Percentiles rank a stretch among this genome's conserved stretches.
Evolutionary conservation across 2,329 filamentous ascomycete species (phyloP).

Genomic region (Pyricularia sp.): DNA sequence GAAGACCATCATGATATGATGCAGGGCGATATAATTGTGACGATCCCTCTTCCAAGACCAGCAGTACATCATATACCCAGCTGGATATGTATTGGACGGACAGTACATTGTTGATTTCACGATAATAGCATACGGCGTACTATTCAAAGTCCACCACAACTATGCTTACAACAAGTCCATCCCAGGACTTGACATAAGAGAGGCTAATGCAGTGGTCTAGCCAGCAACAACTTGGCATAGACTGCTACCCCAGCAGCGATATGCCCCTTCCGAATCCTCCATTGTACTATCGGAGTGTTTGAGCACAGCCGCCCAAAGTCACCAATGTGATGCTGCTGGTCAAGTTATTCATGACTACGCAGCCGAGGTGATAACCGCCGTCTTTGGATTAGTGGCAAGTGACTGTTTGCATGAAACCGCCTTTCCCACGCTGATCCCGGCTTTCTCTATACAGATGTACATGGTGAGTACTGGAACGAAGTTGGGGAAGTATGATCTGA

Average conservation of each 20-base stretch:
- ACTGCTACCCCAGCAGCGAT: not conserved
- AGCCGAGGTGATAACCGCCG: not conserved
- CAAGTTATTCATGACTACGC: not conserved
- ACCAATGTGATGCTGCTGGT: not conserved
- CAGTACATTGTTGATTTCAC: too few relatives aligned
- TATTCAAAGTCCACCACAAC: too few relatives aligned
- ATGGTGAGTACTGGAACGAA: not conserved
- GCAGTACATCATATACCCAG: too few relatives aligned
- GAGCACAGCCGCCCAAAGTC: not conserved
- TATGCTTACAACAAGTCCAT: too few relatives aligned
- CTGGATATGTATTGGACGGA: too few relatives aligned
- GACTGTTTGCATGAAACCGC: too few relatives aligned
- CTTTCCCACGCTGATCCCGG: too few relatives aligned
- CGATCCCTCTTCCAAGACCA: too few relatives aligned
- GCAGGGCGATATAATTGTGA: too few relatives aligned
- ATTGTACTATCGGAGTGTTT: not conserved
- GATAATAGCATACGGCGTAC: too few relatives aligned
- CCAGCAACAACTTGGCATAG: not conserved
- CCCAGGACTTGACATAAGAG: too few relatives aligned
- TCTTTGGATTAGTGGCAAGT: not conserved
- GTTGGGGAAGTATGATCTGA: not conserved
- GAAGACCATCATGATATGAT: too few relatives aligned
- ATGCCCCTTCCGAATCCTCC: not conserved
- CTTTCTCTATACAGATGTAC: not conserved
- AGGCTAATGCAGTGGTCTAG: not conserved